Evolutionary conservation across 345 rosid genomes (phyloP).

Genomic region (Combretum micranthum): DNA sequence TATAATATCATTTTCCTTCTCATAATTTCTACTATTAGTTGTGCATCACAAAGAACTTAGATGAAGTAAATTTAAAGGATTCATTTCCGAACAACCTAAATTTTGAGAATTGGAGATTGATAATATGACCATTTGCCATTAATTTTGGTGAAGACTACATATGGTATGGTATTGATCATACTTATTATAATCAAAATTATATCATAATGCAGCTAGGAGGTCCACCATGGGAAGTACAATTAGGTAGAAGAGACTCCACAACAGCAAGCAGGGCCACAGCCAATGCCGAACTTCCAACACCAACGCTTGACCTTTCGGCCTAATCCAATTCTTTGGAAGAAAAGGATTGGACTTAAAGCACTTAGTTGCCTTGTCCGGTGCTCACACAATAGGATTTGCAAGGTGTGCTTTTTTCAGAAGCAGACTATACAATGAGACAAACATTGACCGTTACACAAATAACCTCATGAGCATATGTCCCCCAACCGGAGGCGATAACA

Average conservation of each 20-base stretch:
- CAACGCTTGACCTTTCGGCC: conserved; percentile 31
- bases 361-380: conserved; percentile 48
- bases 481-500: conserved; percentile 8
- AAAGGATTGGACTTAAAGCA: conserved; percentile 37
- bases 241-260: conserved; percentile 44
- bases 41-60: too few relatives aligned
- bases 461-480: conserved; percentile 26
- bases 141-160: too few relatives aligned
- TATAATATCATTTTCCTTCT: too few relatives aligned
- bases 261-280: conserved; percentile 25
- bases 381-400: conserved; percentile 42
- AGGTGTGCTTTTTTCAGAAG: conserved; percentile 17
- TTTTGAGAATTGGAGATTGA: too few relatives aligned
- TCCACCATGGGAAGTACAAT: conserved; percentile 31
- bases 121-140: too few relatives aligned
- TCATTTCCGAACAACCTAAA: too few relatives aligned
- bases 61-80: too few relatives aligned
- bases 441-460: conserved; percentile 31
- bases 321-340: conserved; percentile 26
- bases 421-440: conserved; percentile 25
- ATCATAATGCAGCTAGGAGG: conserved; percentile 35
- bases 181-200: too few relatives aligned
- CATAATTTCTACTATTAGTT: too few relatives aligned
- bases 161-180: too few relatives aligned
- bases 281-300: conserved; percentile 20